phyloP scores from a whole-genome alignment of 2,329 filamentous ascomycete species.

The Peltaster fructicola region DNA sequence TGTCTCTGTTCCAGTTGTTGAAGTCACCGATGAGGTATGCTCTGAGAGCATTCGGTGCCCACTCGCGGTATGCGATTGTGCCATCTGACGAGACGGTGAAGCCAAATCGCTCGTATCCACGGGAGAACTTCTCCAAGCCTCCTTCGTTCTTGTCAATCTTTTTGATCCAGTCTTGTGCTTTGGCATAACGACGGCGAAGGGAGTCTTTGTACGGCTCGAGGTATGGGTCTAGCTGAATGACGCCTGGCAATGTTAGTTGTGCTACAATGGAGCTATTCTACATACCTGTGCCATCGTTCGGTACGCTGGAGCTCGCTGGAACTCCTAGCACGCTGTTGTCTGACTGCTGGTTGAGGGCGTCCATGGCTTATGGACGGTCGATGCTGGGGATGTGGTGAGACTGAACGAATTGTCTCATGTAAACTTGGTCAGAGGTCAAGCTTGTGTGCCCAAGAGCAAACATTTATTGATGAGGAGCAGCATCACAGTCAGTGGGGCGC shows the following conservation, averaged over 20 bases:
- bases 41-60: slow-evolving; percentile 76
- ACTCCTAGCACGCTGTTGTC: slow-evolving; percentile 27
- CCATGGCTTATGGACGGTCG: too few relatives aligned
- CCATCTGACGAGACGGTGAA: slow-evolving; percentile 66
- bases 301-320: slow-evolving; percentile 33
- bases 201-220: slow-evolving; percentile 68
- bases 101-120: slow-evolving; percentile 70
- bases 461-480: too few relatives aligned
- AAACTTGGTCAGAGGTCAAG: too few relatives aligned
- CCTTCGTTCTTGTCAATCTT: slow-evolving; percentile 70
- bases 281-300: slow-evolving; percentile 57
- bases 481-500: too few relatives aligned
- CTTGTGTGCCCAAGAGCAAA: too few relatives aligned
- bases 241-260: slow-evolving; percentile 39
- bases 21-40: slow-evolving; percentile 89
- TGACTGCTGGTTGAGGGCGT: slow-evolving; percentile 26
- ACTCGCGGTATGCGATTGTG: slow-evolving; percentile 83
- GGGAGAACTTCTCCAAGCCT: slow-evolving; percentile 79
- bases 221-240: slow-evolving; percentile 75
- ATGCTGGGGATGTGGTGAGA: too few relatives aligned
- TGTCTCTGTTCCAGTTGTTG: slow-evolving; percentile 74
- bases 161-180: slow-evolving; percentile 74
- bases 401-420: too few relatives aligned
- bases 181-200: slow-evolving; percentile 58
- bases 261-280: slow-evolving; percentile 4